Percentiles rank a stretch among this genome's conserved stretches.
Evolutionary conservation across 2,329 filamentous ascomycete species (phyloP).

Genomic region (Ascochyta lentis): DNA sequence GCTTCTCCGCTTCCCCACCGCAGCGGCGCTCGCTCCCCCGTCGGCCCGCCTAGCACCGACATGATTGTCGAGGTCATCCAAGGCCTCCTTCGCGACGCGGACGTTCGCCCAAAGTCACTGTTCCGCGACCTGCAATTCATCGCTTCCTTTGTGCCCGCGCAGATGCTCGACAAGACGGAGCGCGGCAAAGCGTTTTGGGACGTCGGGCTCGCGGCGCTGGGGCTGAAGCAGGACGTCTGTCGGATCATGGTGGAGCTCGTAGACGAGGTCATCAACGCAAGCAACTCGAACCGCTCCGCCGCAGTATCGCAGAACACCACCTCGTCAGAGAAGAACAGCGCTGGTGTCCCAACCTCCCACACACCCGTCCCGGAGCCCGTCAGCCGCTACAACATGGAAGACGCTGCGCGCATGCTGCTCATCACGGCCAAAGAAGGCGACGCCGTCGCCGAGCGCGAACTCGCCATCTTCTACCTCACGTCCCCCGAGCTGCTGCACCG

Average conservation of each 20-base stretch:
- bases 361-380: constrained; percentile 47
- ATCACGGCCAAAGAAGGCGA: constrained; percentile 94
- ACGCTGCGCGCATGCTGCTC: constrained; percentile 87
- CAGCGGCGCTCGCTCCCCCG: constrained; percentile 45
- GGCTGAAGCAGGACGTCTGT: constrained; percentile 86
- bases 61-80: constrained; percentile 54
- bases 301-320: constrained; percentile 41
- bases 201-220: constrained; percentile 84
- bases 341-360: constrained; percentile 17
- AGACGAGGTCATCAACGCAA: constrained; percentile 69
- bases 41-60: constrained; percentile 50
- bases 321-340: constrained; percentile 23
- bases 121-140: constrained; percentile 62
- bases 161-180: constrained; percentile 64
- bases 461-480: constrained; percentile 91
- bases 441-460: constrained; percentile 85
- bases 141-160: constrained; percentile 65
- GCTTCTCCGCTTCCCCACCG: constrained; percentile 48
- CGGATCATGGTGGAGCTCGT: constrained; percentile 81
- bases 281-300: constrained; percentile 65
- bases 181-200: constrained; percentile 86
- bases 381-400: constrained; percentile 73
- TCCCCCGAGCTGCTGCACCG: constrained; percentile 83
- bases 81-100: constrained; percentile 53
- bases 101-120: constrained; percentile 55